A percentile compares a stretch with the other conserved stretches of the same genome.
phyloP scores from a whole-genome alignment of 1,139 yeast genomes.

The Saccharomycopsis phalli region DNA sequence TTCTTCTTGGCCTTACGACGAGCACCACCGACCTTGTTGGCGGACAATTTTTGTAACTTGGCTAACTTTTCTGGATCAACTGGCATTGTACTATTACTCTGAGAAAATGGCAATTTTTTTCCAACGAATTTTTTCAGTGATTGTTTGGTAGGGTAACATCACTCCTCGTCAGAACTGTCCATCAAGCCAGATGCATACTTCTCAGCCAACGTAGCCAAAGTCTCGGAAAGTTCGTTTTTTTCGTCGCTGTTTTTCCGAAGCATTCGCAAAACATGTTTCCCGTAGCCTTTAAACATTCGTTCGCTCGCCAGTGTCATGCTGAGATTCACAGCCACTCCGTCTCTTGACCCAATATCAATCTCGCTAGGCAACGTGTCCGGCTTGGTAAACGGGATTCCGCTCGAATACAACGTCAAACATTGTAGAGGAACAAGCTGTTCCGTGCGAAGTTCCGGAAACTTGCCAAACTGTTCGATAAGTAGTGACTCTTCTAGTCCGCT shows the following conservation, averaged over 20 bases:
- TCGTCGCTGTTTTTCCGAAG: constrained; percentile 45
- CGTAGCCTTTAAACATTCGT: constrained; percentile 39
- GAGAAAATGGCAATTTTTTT: constrained; percentile 1
- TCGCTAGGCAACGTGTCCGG: constrained; percentile 31
- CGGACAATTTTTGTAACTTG: constrained; percentile 65
- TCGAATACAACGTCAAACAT: constrained; percentile 18
- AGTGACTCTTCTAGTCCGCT: constrained; percentile 10
- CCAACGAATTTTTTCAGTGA: constrained; percentile 3
- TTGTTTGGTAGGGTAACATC: constrained; percentile 2
- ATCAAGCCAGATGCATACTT: constrained; percentile 54
- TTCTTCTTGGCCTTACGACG: constrained; percentile 55
- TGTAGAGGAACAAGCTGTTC: constrained; percentile 13
- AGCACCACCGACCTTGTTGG: constrained; percentile 62
- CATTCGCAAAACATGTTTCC: constrained; percentile 35
- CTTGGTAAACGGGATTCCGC: constrained; percentile 23
- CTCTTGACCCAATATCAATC: constrained; percentile 17
- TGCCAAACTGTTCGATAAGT: constrained; percentile 14
- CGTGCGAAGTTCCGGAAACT: constrained; percentile 7
- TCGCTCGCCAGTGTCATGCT: constrained; percentile 41
- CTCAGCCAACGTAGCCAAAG: constrained; percentile 39
- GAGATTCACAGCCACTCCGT: constrained; percentile 29
- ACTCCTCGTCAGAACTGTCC: background rate
- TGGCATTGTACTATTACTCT: constrained; percentile 42
- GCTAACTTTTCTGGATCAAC: constrained; percentile 84
- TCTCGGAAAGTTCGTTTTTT: constrained; percentile 55